phyloP scores from a whole-genome alignment of 805 yeast species.

The Candida arabinofermentans region DNA sequence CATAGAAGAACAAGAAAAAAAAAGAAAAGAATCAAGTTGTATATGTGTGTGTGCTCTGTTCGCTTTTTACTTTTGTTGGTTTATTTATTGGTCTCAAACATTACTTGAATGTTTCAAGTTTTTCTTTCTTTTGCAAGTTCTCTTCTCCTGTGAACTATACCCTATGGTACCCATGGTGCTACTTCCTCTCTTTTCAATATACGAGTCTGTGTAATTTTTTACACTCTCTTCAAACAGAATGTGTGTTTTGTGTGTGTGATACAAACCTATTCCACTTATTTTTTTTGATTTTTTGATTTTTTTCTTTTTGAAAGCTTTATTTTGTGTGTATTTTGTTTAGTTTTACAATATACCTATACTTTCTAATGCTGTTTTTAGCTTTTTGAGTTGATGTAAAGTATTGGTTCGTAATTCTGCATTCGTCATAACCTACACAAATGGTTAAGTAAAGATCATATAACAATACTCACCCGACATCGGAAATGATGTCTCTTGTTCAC shows the following conservation, averaged over 20 bases:
- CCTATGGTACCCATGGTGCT: no score
- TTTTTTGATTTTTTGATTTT: neutral
- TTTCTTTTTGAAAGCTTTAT: neutral
- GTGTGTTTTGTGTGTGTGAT: neutral
- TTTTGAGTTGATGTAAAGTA: neutral
- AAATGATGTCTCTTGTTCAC: no score
- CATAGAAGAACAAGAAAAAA: neutral
- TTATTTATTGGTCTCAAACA: neutral
- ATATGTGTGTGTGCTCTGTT: constrained; percentile 3
- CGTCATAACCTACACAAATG: no score
- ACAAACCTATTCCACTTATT: neutral
- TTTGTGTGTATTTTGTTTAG: neutral
- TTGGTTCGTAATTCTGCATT: no score
- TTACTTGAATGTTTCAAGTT: neutral
- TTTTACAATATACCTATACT: neutral
- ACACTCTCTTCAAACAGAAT: no score
- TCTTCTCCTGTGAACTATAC: neutral
- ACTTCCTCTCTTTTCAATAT: no score
- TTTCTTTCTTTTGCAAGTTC: neutral
- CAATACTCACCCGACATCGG: no score
- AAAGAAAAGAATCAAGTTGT: neutral
- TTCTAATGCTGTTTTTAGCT: neutral
- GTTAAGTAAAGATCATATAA: no score
- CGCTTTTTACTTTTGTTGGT: neutral
- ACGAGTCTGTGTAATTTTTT: no score